phyloP scores from a whole-genome alignment of 176 grass and related monocot species.

The Zoysia japonica region DNA sequence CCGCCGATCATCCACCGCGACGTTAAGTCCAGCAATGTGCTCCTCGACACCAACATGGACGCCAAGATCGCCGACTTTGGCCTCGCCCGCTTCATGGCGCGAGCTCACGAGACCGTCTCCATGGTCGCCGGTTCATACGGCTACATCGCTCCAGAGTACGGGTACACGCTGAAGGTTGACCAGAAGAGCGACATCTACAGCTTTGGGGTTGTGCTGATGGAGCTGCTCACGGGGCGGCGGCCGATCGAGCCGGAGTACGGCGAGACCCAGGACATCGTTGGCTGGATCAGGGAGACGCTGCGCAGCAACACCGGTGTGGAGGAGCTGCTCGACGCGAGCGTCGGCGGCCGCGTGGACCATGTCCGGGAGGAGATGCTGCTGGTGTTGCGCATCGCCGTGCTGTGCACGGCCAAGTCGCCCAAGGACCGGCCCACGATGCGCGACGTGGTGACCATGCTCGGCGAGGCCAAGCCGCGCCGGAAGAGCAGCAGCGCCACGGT shows the following conservation, averaged over 20 bases:
- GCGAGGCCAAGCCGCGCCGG: constrained; percentile 81
- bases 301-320: constrained; percentile 61
- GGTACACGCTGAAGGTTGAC: constrained; percentile 90
- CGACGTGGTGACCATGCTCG: constrained; percentile 91
- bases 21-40: constrained; percentile 95
- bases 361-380: constrained; percentile 90
- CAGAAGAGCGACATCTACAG: constrained; percentile 98
- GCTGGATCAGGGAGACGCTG: constrained; percentile 72
- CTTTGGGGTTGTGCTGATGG: constrained; percentile 88
- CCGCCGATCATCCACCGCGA: constrained; percentile 92
- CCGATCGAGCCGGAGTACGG: constrained; percentile 78
- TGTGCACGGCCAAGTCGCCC: constrained; percentile 81
- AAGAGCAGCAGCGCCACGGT: constrained; percentile 75
- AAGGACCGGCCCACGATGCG: constrained; percentile 89
- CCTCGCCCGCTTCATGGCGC: constrained; percentile 79
- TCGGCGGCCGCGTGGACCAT: constrained; percentile 68
- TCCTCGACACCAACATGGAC: constrained; percentile 83
- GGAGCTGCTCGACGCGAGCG: constrained; percentile 66
- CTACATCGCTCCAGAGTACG: constrained; percentile 95
- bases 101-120: constrained; percentile 77
- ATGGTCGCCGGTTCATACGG: constrained; percentile 88
- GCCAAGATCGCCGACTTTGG: constrained; percentile 91
- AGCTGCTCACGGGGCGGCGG: constrained; percentile 73
- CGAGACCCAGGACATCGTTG: constrained; percentile 72
- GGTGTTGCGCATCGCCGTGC: constrained; percentile 76